phyloP scores from a whole-genome alignment of 495 filamentous ascomycete species.

The Lophiostoma macrostomum region DNA sequence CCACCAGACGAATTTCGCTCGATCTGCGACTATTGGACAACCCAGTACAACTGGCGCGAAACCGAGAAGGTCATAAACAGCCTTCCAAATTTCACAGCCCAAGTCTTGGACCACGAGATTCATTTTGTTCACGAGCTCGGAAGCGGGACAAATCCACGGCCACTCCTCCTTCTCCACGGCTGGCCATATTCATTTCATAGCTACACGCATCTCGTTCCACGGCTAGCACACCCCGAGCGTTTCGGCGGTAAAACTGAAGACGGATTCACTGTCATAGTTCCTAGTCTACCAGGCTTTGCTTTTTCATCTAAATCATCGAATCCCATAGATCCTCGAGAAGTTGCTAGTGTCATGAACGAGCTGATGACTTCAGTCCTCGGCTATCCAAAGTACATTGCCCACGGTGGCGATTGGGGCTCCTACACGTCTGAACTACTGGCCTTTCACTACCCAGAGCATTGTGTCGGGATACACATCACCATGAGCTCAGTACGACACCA shows the following conservation, averaged over 20 bases:
- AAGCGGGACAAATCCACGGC: constrained; percentile 39
- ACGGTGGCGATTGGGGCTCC: constrained; percentile 53
- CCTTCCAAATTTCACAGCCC: constrained; percentile 43
- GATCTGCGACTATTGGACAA: constrained; percentile 42
- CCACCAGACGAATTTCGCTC: constrained; percentile 1
- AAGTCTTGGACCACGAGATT: constrained; percentile 41
- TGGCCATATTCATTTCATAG: constrained; percentile 33
- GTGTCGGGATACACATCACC: constrained; percentile 49
- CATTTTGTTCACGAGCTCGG: constrained; percentile 50
- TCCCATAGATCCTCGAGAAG: constrained; percentile 43
- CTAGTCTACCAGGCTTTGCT: constrained; percentile 23
- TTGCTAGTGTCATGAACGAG: constrained; percentile 46
- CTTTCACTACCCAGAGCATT: constrained; percentile 42
- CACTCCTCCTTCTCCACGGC: constrained; percentile 49
- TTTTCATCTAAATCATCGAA: constrained; percentile 39
- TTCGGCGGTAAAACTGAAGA: constrained; percentile 14
- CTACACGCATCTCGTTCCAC: background rate
- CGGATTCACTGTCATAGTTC: constrained; percentile 31
- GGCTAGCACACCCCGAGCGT: constrained; percentile 6
- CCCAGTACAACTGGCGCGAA: constrained; percentile 51
- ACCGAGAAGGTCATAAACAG: constrained; percentile 46
- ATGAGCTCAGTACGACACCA: constrained; percentile 28
- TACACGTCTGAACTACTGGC: constrained; percentile 46
- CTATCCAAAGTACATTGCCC: constrained; percentile 49
- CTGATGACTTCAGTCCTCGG: constrained; percentile 45